Conservation (phyloP, 2,329 filamentous ascomycete species). For the Fusarium brevicatenulatum region DNA sequence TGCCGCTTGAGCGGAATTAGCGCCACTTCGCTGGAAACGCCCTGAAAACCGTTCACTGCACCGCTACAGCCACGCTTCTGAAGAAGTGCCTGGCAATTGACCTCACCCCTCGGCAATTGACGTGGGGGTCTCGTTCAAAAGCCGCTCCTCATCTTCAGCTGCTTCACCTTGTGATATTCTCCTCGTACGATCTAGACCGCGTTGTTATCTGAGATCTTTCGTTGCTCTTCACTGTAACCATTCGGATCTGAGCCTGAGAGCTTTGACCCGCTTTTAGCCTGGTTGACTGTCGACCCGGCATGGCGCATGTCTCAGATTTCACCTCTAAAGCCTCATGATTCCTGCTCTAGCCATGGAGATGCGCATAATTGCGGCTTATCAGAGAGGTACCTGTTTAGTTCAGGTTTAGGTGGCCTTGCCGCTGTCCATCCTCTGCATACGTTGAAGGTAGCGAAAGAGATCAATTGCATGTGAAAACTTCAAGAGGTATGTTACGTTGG, state of each 20-base stretch:
- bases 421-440: slow-evolving; percentile 67
- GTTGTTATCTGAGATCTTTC: background rate
- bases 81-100: background rate
- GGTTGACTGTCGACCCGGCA: background rate
- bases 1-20: background rate
- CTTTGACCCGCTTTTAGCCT: background rate
- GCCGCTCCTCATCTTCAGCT: background rate
- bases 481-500: slow-evolving; percentile 70
- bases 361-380: background rate
- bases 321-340: background rate
- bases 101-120: background rate
- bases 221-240: background rate
- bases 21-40: too few species aligned
- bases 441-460: slow-evolving; percentile 64
- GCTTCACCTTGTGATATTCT: background rate
- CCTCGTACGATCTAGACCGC: background rate
- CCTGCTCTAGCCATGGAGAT: background rate
- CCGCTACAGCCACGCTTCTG: background rate
- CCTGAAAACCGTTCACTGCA: background rate
- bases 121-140: background rate
- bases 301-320: background rate
- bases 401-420: accelerated
- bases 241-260: background rate
- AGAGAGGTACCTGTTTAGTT: accelerated
- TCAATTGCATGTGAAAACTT: slow-evolving; percentile 65